phyloP scores from a whole-genome alignment of 2,329 filamentous ascomycete genomes.

The Xylariomycetidae sp. region DNA sequence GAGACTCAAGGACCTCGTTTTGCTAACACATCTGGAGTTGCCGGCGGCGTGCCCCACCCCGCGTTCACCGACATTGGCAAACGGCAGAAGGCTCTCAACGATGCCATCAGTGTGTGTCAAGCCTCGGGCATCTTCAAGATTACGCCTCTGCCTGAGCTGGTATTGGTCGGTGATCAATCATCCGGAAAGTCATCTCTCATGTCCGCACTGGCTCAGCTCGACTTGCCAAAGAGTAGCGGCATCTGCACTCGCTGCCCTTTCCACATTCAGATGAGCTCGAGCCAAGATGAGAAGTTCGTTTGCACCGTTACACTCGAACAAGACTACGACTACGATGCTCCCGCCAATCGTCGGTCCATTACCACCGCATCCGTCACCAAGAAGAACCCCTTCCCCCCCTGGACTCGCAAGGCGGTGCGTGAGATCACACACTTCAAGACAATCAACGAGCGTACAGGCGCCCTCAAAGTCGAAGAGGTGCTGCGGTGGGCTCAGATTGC shows the following conservation, averaged over 20 bases:
- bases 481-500: conserved; percentile 70
- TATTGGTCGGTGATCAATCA: conserved; percentile 75
- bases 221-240: conserved; percentile 40
- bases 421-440: conserved; percentile 54
- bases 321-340: conserved; percentile 49
- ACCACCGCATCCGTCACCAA: conserved; percentile 37
- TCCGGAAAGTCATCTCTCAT: conserved; percentile 63
- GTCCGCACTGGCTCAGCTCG: conserved; percentile 10
- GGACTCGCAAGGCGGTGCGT: conserved; percentile 41
- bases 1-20: no score
- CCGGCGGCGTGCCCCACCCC: no score
- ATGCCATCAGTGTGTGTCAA: conserved; percentile 59
- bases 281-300: conserved; percentile 50
- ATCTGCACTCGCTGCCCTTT: conserved; percentile 70
- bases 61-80: conserved; percentile 47
- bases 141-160: conserved; percentile 66
- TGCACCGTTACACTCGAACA: conserved; percentile 59
- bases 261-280: conserved; percentile 61
- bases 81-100: conserved; percentile 54
- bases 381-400: conserved; percentile 54
- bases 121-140: conserved; percentile 63
- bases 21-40: no score
- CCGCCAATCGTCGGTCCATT: conserved; percentile 26
- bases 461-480: conserved; percentile 51
- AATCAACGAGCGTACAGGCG: conserved; percentile 48